Percentiles rank a stretch among this genome's conserved stretches.
Conservation (phyloP, 805 yeast genomes). For the Lipomyces chichibuensis region DNA sequence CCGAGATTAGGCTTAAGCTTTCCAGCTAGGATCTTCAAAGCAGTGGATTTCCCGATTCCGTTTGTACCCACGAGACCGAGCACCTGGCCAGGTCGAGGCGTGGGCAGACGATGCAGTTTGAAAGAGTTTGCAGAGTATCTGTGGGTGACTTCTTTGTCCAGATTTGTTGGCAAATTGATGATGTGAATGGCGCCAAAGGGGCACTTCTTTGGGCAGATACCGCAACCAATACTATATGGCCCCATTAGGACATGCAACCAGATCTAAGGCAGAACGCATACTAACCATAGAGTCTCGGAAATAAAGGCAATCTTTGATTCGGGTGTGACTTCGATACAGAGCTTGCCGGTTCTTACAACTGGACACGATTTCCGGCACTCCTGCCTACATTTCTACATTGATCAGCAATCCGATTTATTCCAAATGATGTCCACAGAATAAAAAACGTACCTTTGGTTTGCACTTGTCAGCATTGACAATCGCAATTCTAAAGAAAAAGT, state of each 20-base stretch:
- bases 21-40: conserved; percentile 94
- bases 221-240: conserved; percentile 76
- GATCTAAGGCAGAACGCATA: conserved; percentile 29
- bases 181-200: conserved; percentile 97
- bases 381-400: conserved; percentile 78
- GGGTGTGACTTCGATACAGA: conserved; percentile 95
- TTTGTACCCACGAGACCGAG: conserved; percentile 97
- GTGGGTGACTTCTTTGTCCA: conserved; percentile 90
- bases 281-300: conserved; percentile 77
- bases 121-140: conserved; percentile 97
- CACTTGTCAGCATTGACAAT: conserved; percentile 93
- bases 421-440: background rate
- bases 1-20: conserved; percentile 97
- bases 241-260: background rate
- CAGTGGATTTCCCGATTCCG: conserved; percentile 99
- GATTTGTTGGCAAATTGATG: conserved; percentile 93
- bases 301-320: conserved; percentile 90
- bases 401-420: background rate
- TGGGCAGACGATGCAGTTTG: conserved; percentile 94
- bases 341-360: conserved; percentile 95
- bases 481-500: conserved; percentile 72
- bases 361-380: conserved; percentile 98
- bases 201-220: conserved; percentile 98
- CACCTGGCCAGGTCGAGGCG: conserved; percentile 99
- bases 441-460: conserved; percentile 67